Percentiles rank a stretch among this genome's conserved stretches.
Evolutionary conservation across 257 asterid species (phyloP).

Genomic region (Henckelia pumila): DNA sequence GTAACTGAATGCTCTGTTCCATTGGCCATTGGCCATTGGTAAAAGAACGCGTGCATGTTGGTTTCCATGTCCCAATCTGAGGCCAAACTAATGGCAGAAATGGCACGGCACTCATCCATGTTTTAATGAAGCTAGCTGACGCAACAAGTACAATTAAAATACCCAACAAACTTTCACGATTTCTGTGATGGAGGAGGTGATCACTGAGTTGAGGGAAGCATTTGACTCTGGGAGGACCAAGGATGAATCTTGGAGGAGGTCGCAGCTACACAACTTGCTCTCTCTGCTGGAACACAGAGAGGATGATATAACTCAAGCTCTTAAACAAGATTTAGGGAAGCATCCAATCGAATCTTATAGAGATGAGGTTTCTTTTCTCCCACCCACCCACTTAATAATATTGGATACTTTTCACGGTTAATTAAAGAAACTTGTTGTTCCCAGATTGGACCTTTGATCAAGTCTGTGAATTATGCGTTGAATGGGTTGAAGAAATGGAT

Average conservation of each 20-base stretch:
- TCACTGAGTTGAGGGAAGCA: conserved; percentile 46
- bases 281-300: conserved; percentile 50
- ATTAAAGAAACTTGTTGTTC: too few species aligned
- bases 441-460: conserved; percentile 66
- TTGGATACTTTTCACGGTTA: too few species aligned
- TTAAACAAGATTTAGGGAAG: conserved; percentile 67
- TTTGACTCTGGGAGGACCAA: conserved; percentile 58
- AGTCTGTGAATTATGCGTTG: conserved; percentile 56
- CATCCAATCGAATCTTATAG: conserved; percentile 64
- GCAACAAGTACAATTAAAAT: too few species aligned
- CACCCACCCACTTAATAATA: too few species aligned
- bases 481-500: conserved; percentile 62
- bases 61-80: too few species aligned
- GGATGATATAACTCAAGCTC: conserved; percentile 52
- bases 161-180: too few species aligned
- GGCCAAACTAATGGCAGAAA: too few species aligned
- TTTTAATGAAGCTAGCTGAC: too few species aligned
- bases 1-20: too few species aligned
- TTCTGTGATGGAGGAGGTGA: conserved; percentile 22
- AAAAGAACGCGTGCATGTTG: too few species aligned
- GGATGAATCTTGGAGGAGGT: conserved; percentile 69
- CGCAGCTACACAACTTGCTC: conserved; percentile 50
- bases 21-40: too few species aligned
- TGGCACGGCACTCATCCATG: too few species aligned
- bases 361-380: conserved; percentile 53